phyloP scores from a whole-genome alignment of 306 rosid species.

The Pterocarpus macrocarpus region DNA sequence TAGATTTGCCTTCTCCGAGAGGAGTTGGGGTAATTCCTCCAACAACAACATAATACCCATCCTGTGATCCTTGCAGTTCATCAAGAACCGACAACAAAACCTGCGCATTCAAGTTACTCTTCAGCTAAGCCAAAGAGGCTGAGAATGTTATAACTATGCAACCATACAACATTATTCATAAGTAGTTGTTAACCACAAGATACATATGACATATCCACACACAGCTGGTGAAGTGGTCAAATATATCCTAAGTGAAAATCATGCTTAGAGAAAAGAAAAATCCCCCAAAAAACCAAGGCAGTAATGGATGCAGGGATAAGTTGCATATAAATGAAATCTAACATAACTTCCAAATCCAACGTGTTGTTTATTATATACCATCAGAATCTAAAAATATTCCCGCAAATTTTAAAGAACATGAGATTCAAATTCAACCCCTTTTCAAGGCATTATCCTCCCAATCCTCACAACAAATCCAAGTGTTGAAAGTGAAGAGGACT shows the following conservation, averaged over 20 bases:
- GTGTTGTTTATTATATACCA: not conserved
- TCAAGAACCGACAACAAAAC: conserved; percentile 84
- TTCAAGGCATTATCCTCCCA: not conserved
- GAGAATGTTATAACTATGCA: not conserved
- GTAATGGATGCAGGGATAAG: not conserved
- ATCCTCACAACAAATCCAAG: not conserved
- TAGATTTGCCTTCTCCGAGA: conserved; percentile 98
- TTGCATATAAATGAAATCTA: conserved; percentile 11
- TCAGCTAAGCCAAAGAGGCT: conserved; percentile 13
- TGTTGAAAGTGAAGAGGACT: not conserved
- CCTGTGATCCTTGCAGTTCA: conserved; percentile 69
- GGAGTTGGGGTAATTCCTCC: conserved; percentile 99
- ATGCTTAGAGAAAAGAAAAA: not conserved
- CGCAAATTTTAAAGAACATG: not conserved
- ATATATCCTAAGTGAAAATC: not conserved
- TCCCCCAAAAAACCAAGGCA: not conserved
- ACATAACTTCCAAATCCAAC: not conserved
- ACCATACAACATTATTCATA: conserved; percentile 3
- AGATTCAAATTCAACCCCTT: conserved; percentile 8
- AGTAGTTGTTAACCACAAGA: not conserved
- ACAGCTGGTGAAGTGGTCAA: no score
- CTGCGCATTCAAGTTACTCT: conserved; percentile 50
- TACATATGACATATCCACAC: not conserved
- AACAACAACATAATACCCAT: conserved; percentile 96
- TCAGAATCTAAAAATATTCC: not conserved